Evolutionary conservation across 1,284 basidiomycete genomes (phyloP), one percentile per base, ranked within the genome.

Genomic region (Trichosporon sp.): DNA sequence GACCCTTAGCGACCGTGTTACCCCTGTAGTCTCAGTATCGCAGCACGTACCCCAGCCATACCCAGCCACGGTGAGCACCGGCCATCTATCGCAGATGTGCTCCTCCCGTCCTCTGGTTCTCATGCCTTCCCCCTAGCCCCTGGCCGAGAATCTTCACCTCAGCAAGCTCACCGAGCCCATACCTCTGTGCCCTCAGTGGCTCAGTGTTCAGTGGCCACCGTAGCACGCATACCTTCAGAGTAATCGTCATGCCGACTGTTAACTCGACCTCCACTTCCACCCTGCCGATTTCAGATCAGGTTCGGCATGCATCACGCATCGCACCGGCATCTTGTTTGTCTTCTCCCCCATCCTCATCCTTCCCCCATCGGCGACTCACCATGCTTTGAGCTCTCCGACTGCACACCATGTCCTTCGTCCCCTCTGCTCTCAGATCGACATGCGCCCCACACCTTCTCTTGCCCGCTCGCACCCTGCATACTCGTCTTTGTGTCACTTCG

Each of bases 11-110:
- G 64, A 43, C 64, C 7, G 14, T 11, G 37, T 43, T n/a, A 6
- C 43, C 64, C 43, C 64, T 48, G 64, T 37, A 21, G 43, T 65
- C 35, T 65, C 64, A 40, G 35, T 19, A 11, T 40, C 38, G 38
- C 38, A 40, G 38, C 12, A 10, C 38, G 11, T n/a, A 26, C 8
- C 26, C 63, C 40, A 19, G n/a, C 31, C 38, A 40, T 40, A 12
- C 56, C 54, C 56, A 31, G 56, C 56, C 32, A 35, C 56, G 26
- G 26, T 61, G 26, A 32, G 56, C 56, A 61, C 56, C 56, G 56
- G 32, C 56, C 56, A 21, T 61, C 56, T 31, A 16, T 26, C 26
- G 26, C 26, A 26, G 26, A 26, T 26, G 14, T 12, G 11, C 31
- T 12, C 56, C 6, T 26, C 26, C 26, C 26, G 26, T 26, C 31